Evolutionary conservation across 331 rosid species (phyloP), one percentile per base, ranked within the genome.

Genomic region (Acacia pycnantha): DNA sequence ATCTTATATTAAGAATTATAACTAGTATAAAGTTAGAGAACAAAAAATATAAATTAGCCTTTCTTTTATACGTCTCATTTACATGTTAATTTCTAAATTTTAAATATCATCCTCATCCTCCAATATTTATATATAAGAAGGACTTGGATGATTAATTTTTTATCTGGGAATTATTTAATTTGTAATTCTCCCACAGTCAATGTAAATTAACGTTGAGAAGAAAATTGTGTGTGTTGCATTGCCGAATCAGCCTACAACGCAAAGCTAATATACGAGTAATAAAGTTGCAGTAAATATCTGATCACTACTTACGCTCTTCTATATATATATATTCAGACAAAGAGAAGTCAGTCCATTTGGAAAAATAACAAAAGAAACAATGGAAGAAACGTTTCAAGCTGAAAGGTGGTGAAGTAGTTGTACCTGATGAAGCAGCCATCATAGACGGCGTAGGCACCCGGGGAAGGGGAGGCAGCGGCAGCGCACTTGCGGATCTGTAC

Each of bases 381-480:
- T 11, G 29, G 41, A 37, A 6, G 9, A 21, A 56, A 56, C 10
- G 27, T 56, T 54, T 7, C 11, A n/a, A 8, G 29, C 3, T 59
- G 13, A 22, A n/a, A 58, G 65, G 5, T 58, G 65, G 31, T n/a
- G 19, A 24, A 24, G 16, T 43, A 70, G 41, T 9, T 50, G 81
- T 84, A 92, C 97, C 97, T 88, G 70, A 92, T 88, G 80, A 92
- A 89, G 91, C 97, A 92, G 29, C 94, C 97, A 7, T 92, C 92
- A 46, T 89, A 90, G 79, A 92, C 79, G 84, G 83, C 91, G 1
- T 91, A 90, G 22, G 89, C 97, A 44, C 94, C 97, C 51, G 88
- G 88, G 47, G 93, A 86, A 50, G 88, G 89, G 47, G 92, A 86
- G 0, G 83, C 82, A 18, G 89, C 84, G n/a, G 90, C 88, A 87